Base-by-base conservation (phyloP, 108 stramenopile genomes). In the Nitzschia sp. region DNA sequence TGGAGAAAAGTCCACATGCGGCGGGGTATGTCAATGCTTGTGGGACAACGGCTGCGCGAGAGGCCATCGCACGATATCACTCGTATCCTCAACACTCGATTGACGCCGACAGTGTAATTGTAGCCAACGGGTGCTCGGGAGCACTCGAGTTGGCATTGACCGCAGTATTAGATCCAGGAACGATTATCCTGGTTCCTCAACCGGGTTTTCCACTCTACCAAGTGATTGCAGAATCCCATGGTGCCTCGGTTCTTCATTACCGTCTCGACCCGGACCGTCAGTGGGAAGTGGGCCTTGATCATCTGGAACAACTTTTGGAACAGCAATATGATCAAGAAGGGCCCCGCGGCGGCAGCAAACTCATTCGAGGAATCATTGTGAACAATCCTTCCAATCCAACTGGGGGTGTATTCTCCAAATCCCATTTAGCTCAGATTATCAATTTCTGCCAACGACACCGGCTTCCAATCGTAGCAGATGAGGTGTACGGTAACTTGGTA, bases 381-480 rank as follows among this genome's bases (percentile, higher is more conserved):
- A 97, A 94, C 76, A 97, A 97, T 73, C 97, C 97, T 2, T 88
- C 86, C 71, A 97, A 96, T 80, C 95, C 97, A 0, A 96, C 95
- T 26, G 97, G 97, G 26, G 85, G 84, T 36, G 91, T 93, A 4
- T 96, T 83, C 66, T 83, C 86, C 19, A 58, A 83, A 68, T 58
- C 70, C 17, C 93, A 96, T 71, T 77, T 96, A 47, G 28, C 36
- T 13, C 71, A 83, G 1, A 76, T 95, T 23, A 63, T 93, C 17
- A 58, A 53, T 16, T 68, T 93, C 26, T 90, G 88, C 27, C 79
- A 73, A 25, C 70, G 47, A 48, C 76, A 85, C 72, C 69, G 64
- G 13, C 27, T 96, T 8, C 88, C 90, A 8, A 87, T 95, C 2
- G 77, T 97, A 44, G 83, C 94, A 1, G 97, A 97, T 81, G 97